phyloP scores from a whole-genome alignment of 805 yeast genomes.

The Candida namnaoensis region DNA sequence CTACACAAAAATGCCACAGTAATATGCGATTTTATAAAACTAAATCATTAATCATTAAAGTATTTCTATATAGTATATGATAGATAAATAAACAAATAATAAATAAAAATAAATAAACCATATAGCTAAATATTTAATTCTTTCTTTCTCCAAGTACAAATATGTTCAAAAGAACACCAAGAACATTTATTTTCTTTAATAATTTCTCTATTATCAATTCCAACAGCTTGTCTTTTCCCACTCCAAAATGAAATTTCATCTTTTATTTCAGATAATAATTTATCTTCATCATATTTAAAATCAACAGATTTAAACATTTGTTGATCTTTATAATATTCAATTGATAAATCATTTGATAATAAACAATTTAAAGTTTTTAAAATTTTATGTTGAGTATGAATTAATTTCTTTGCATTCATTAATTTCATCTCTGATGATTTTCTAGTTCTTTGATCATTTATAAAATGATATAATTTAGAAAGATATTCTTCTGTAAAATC shows the following conservation, averaged over 20 bases:
- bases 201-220: not conserved
- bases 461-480: constrained; percentile 9
- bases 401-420: constrained; percentile 31
- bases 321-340: constrained; percentile 44
- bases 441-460: no score
- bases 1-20: no score
- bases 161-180: constrained; percentile 23
- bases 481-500: constrained; percentile 1
- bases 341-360: constrained; percentile 27
- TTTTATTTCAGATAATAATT: constrained; percentile 20
- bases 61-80: no score
- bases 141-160: not conserved
- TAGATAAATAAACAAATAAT: no score
- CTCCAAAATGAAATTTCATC: constrained; percentile 45
- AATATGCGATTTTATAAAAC: no score
- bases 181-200: constrained; percentile 24
- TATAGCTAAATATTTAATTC: no score
- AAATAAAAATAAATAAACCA: no score
- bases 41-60: no score
- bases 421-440: no score
- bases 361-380: constrained; percentile 24
- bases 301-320: constrained; percentile 30
- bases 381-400: constrained; percentile 45
- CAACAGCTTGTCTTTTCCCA: constrained; percentile 32
- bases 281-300: constrained; percentile 27